These are phyloP conservation scores for Phaeotremella skinneri DNA, from an alignment of 768 basidiomycete species.

Conservation along the genomic window DNA sequence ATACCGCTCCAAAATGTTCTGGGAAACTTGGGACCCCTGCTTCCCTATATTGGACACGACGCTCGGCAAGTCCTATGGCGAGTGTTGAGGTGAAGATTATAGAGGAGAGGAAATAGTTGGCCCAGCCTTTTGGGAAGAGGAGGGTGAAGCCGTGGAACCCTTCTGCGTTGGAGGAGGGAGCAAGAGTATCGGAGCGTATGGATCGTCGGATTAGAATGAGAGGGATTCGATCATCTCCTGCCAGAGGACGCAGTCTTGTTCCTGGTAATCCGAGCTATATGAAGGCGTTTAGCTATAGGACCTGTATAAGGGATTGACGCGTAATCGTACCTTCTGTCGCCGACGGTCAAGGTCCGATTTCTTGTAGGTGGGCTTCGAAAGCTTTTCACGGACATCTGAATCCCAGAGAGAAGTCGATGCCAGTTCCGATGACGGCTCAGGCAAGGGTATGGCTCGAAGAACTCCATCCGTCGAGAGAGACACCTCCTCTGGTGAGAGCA, in stretches of 20 bases:
- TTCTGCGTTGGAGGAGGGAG: slow-evolving; percentile 43
- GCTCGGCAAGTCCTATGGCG: slow-evolving; percentile 79
- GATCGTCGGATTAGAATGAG: slow-evolving; percentile 79
- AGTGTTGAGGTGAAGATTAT: slow-evolving; percentile 79
- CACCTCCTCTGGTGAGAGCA: slow-evolving; percentile 58
- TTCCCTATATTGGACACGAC: slow-evolving; percentile 77
- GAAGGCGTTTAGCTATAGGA: not conserved
- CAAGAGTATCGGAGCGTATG: slow-evolving; percentile 43
- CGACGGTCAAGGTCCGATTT: slow-evolving; percentile 86
- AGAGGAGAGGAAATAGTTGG: slow-evolving; percentile 82
- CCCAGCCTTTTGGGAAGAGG: slow-evolving; percentile 82
- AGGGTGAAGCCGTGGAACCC: slow-evolving; percentile 82
- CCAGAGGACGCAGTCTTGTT: slow-evolving; percentile 62
- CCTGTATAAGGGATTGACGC: slow-evolving; percentile 1
- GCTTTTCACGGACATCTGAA: slow-evolving; percentile 53
- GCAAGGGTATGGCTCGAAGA: slow-evolving; percentile 4
- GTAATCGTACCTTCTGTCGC: slow-evolving; percentile 62
- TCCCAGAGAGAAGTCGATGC: slow-evolving; percentile 77
- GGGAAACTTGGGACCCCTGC: slow-evolving; percentile 74
- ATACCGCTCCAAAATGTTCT: slow-evolving; percentile 67
- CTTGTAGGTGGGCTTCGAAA: slow-evolving; percentile 67
- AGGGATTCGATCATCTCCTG: slow-evolving; percentile 79
- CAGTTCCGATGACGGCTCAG: slow-evolving; percentile 58
- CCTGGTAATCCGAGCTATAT: slow-evolving; percentile 74
- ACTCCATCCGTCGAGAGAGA: slow-evolving; percentile 36